phyloP scores from a whole-genome alignment of 371 early-diverging fungal genomes.

The Mortierella sp. region DNA sequence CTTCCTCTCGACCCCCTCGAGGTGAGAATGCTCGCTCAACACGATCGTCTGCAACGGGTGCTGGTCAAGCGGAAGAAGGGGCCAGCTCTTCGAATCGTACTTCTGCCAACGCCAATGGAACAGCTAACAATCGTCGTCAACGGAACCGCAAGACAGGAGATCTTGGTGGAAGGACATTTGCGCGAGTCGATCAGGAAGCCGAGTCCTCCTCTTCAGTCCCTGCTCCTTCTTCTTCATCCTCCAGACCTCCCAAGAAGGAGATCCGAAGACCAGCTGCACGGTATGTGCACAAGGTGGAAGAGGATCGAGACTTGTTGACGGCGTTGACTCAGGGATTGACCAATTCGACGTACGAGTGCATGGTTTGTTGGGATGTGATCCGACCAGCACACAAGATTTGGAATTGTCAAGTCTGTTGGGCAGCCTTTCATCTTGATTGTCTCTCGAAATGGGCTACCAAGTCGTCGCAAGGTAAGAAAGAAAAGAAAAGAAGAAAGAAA shows the following conservation, averaged over 20 bases:
- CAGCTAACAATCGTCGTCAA: constrained; percentile 15
- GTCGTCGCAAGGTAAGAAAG: constrained; percentile 64
- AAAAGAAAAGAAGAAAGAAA: not conserved
- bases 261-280: constrained; percentile 1
- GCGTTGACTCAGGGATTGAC: constrained; percentile 71
- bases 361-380: constrained; percentile 93
- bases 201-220: not conserved
- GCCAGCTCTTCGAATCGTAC: not conserved
- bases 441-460: constrained; percentile 79
- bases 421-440: constrained; percentile 88
- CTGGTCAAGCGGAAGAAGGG: too few relatives aligned
- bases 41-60: too few relatives aligned
- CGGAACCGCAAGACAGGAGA: constrained; percentile 33
- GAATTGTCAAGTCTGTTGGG: constrained; percentile 91
- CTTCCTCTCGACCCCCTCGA: not conserved
- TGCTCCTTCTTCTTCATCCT: not conserved
- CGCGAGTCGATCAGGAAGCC: not conserved
- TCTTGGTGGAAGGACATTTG: constrained; percentile 30
- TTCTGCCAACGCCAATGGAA: not conserved
- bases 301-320: constrained; percentile 66
- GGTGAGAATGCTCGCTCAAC: too few relatives aligned
- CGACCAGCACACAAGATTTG: constrained; percentile 76
- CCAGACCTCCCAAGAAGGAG: not conserved
- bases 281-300: constrained; percentile 34
- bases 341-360: constrained; percentile 86